These are phyloP conservation scores for Lactifluus volemus DNA, from an alignment of 768 basidiomycete genomes.

Conservation along the genomic window DNA sequence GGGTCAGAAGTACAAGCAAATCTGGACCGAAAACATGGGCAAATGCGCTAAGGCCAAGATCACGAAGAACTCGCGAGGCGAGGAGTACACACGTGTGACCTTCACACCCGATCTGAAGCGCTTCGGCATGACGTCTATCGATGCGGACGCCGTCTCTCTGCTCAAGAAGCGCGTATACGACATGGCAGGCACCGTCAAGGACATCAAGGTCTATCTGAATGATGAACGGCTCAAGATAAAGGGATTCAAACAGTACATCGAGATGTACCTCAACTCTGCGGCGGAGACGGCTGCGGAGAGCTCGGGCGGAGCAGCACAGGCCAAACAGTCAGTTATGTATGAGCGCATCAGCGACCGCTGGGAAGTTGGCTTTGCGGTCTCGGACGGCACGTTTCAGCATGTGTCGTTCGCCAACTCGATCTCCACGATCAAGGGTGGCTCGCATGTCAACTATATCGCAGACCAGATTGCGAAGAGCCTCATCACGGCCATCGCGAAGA, in stretches of 20 bases:
- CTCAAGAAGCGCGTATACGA: slow-evolving; percentile 94
- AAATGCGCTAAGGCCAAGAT: slow-evolving; percentile 86
- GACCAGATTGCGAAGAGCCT: slow-evolving; percentile 87
- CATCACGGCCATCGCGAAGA: slow-evolving; percentile 79
- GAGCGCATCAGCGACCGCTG: slow-evolving; percentile 77
- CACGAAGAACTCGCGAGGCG: slow-evolving; percentile 77
- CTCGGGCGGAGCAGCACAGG: slow-evolving; percentile 70
- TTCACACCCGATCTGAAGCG: slow-evolving; percentile 88
- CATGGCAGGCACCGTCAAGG: slow-evolving; percentile 90
- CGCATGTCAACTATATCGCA: slow-evolving; percentile 77
- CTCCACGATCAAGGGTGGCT: slow-evolving; percentile 92
- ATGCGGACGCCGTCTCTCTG: slow-evolving; percentile 83
- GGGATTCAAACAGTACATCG: slow-evolving; percentile 95
- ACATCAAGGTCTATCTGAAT: slow-evolving; percentile 90
- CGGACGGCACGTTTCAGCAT: slow-evolving; percentile 86
- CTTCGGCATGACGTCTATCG: slow-evolving; percentile 88
- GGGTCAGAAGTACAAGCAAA: slow-evolving; percentile 88
- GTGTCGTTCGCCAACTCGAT: slow-evolving; percentile 99
- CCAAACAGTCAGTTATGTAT: slow-evolving; percentile 73
- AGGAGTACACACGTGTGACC: slow-evolving; percentile 88
- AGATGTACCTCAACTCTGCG: slow-evolving; percentile 79
- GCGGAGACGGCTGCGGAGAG: slow-evolving; percentile 58
- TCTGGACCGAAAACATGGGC: slow-evolving; percentile 90
- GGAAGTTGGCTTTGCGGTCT: slow-evolving; percentile 93
- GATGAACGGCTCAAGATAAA: slow-evolving; percentile 88